phyloP scores from a whole-genome alignment of 2,329 filamentous ascomycete species.

The Cladosporium austrohemisphaericum region DNA sequence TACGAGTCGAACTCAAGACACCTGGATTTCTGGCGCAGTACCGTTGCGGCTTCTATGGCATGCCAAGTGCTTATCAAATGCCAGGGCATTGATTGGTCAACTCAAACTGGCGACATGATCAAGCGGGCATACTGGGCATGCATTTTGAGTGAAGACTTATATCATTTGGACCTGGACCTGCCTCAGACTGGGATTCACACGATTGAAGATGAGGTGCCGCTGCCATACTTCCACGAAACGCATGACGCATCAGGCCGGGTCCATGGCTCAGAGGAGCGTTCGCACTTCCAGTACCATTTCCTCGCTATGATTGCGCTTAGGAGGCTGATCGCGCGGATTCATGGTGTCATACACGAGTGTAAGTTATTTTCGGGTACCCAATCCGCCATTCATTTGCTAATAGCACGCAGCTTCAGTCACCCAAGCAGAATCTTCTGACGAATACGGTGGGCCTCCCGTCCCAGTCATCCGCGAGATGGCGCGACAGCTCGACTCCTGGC shows the following conservation, averaged over 20 bases:
- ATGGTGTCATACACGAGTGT: conserved; percentile 53
- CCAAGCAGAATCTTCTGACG: conserved; percentile 30
- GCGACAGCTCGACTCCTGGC: conserved; percentile 56
- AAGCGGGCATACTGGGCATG: conserved; percentile 57
- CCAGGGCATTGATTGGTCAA: conserved; percentile 44
- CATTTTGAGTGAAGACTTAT: conserved; percentile 46
- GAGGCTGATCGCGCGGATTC: conserved; percentile 51
- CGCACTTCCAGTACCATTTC: conserved; percentile 57
- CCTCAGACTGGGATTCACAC: conserved; percentile 54
- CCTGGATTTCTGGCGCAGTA: conserved; percentile 60
- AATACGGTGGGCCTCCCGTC: conserved; percentile 38
- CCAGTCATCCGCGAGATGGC: conserved; percentile 50
- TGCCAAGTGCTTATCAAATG: conserved; percentile 56
- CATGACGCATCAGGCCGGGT: conserved; percentile 30
- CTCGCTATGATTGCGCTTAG: conserved; percentile 58
- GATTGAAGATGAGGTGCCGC: conserved; percentile 51
- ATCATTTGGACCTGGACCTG: conserved; percentile 57
- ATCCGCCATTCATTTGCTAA: not conserved
- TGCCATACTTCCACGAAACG: conserved; percentile 51
- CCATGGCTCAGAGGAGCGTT: conserved; percentile 44
- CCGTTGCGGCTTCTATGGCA: conserved; percentile 53
- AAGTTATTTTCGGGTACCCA: conserved; percentile 26
- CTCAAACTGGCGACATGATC: conserved; percentile 49
- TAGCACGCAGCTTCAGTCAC: conserved; percentile 21
- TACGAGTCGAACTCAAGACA: conserved; percentile 25